Conservation (phyloP, 2,329 filamentous ascomycete genomes). For the Fusarium verrucosum region DNA sequence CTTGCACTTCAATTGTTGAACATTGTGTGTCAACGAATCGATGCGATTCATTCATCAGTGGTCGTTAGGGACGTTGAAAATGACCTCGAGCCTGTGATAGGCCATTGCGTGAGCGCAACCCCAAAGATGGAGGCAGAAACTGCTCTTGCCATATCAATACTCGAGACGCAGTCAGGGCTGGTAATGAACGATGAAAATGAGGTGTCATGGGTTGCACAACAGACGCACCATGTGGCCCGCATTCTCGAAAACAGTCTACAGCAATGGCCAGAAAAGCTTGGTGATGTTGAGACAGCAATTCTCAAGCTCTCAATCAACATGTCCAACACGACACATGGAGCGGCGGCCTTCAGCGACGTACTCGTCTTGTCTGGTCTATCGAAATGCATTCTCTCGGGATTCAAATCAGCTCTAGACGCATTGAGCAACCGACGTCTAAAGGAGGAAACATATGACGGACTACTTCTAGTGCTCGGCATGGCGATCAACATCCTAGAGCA, state of each 20-base stretch:
- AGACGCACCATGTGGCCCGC: constrained; percentile 43
- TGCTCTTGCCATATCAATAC: constrained; percentile 54
- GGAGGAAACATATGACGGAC: constrained; percentile 67
- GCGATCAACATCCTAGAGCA: constrained; percentile 90
- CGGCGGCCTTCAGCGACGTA: constrained; percentile 72
- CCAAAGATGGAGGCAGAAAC: constrained; percentile 50
- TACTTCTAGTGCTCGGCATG: constrained; percentile 81
- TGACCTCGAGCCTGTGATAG: constrained; percentile 42
- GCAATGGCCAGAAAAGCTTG: constrained; percentile 45
- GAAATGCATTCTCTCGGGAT: constrained; percentile 61
- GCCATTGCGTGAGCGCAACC: constrained; percentile 30
- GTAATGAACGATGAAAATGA: constrained; percentile 37
- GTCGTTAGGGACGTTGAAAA: constrained; percentile 45
- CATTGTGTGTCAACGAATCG: constrained; percentile 44
- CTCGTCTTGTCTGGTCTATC: constrained; percentile 62
- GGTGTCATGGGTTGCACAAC: constrained; percentile 38
- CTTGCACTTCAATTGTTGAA: constrained; percentile 72
- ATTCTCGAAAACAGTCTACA: constrained; percentile 46
- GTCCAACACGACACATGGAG: constrained; percentile 83
- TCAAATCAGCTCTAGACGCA: constrained; percentile 58
- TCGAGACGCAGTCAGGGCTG: constrained; percentile 50
- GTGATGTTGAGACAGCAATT: constrained; percentile 43
- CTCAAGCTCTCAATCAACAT: constrained; percentile 79
- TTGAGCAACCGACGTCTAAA: constrained; percentile 60
- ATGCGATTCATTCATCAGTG: constrained; percentile 43